phyloP scores from a whole-genome alignment of 1,139 yeast genomes.

The Scheffersomyces segobiensis region DNA sequence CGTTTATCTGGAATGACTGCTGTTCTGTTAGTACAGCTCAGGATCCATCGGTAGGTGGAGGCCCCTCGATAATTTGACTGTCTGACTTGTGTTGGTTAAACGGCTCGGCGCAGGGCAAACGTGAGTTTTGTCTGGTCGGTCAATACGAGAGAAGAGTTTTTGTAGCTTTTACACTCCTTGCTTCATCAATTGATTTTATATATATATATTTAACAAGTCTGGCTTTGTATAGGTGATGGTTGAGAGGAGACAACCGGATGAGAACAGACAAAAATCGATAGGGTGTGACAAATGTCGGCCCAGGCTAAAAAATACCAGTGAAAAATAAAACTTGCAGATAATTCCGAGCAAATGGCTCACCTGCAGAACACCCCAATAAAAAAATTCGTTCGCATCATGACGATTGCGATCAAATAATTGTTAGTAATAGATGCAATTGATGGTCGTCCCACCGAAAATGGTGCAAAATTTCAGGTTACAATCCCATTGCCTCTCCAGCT shows the following conservation, averaged over 20 bases:
- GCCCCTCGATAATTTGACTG: background rate
- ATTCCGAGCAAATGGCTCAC: background rate
- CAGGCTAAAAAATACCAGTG: background rate
- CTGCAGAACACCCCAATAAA: background rate
- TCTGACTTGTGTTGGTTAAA: background rate
- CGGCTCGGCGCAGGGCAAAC: background rate
- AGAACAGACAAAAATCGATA: background rate
- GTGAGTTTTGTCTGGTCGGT: background rate
- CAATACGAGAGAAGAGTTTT: background rate
- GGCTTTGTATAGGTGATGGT: background rate
- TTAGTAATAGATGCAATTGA: background rate
- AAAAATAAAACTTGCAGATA: background rate
- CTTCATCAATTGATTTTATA: background rate
- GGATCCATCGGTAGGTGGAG: background rate
- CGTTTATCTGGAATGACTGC: background rate
- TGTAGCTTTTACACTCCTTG: background rate
- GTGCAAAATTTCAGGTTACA: background rate
- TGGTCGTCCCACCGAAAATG: background rate
- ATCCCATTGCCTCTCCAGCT: background rate
- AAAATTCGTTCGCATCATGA: background rate
- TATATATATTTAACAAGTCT: background rate
- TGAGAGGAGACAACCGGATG: background rate
- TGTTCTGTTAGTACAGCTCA: background rate
- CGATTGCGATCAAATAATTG: background rate
- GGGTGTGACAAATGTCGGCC: background rate